A percentile compares a stretch with the other conserved stretches of the same genome.
phyloP scores from a whole-genome alignment of 2,329 filamentous ascomycete species.

The Cladorrhinum sp. region DNA sequence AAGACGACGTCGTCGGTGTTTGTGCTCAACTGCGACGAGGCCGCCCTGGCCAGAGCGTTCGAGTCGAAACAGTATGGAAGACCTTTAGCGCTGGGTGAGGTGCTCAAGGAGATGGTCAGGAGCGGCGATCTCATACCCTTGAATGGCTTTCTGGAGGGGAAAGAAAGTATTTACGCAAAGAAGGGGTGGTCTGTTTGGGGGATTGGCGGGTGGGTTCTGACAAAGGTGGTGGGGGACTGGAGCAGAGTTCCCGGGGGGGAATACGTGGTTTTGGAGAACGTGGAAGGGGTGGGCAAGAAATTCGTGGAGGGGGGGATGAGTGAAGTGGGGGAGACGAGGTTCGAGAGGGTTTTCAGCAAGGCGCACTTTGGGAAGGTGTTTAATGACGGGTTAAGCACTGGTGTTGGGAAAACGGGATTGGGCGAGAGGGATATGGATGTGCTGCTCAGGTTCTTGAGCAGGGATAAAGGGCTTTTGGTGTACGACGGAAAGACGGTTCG shows the following conservation, averaged over 20 bases:
- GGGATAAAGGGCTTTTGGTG: slow-evolving; percentile 60
- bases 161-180: slow-evolving; percentile 66
- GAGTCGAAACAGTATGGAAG: slow-evolving; percentile 76
- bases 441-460: slow-evolving; percentile 65
- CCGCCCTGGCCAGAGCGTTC: slow-evolving; percentile 63
- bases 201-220: slow-evolving; percentile 72
- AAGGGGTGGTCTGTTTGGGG: slow-evolving; percentile 64
- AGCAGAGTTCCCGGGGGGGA: slow-evolving; percentile 42
- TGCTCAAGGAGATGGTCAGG: slow-evolving; percentile 70
- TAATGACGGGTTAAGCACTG: slow-evolving; percentile 44
- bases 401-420: slow-evolving; percentile 47
- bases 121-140: slow-evolving; percentile 68
- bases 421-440: slow-evolving; percentile 66
- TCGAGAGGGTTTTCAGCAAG: slow-evolving; percentile 67
- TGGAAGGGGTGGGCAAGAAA: slow-evolving; percentile 57
- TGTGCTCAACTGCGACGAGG: slow-evolving; percentile 55
- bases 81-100: slow-evolving; percentile 75
- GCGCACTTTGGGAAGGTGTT: slow-evolving; percentile 62
- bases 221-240: slow-evolving; percentile 60
- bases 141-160: slow-evolving; percentile 61
- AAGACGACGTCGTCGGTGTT: slow-evolving; percentile 40
- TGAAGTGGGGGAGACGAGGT: slow-evolving; percentile 48
- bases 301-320: slow-evolving; percentile 46
- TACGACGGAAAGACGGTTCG: slow-evolving; percentile 70
- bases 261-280: slow-evolving; percentile 63